Conservation (phyloP, 257 asterid species). For the Petrea volubilis region DNA sequence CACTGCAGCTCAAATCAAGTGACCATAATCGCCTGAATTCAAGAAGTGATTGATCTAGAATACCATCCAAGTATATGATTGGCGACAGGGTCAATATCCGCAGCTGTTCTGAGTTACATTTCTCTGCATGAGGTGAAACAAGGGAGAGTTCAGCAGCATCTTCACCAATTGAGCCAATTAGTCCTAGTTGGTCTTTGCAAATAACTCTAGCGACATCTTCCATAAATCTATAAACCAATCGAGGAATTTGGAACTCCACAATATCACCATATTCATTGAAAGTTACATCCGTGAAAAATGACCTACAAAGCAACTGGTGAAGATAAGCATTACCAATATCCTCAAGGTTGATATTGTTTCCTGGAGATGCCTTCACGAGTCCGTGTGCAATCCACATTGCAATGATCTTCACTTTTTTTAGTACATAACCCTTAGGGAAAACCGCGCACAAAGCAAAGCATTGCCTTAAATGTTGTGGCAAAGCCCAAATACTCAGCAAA, state of each 20-base stretch:
- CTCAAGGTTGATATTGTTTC: not conserved
- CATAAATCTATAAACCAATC: not conserved
- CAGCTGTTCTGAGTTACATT: not conserved
- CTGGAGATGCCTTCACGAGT: conserved; percentile 1
- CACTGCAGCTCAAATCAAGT: conserved; percentile 29
- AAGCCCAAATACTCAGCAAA: conserved; percentile 14
- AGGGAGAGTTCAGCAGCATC: conserved; percentile 13
- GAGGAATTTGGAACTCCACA: conserved; percentile 14
- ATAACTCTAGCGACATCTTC: not conserved
- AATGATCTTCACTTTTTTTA: conserved; percentile 13
- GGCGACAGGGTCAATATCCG: not conserved
- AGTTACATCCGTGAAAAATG: conserved; percentile 14
- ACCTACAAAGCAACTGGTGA: conserved; percentile 14
- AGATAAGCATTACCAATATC: not conserved
- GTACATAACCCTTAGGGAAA: not conserved
- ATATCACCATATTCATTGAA: not conserved
- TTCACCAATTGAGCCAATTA: conserved; percentile 1
- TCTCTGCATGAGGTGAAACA: not conserved
- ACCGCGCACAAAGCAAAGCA: conserved; percentile 8
- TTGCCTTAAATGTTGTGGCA: conserved; percentile 11
- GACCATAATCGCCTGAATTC: not conserved
- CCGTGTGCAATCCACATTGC: conserved; percentile 17
- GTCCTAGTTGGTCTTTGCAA: not conserved
- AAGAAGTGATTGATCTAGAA: not conserved
- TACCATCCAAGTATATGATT: not conserved